Percentiles rank a stretch among this genome's conserved stretches.
These are phyloP conservation scores for Cinnamomum micranthum DNA, from an alignment of 164 flowering plant genomes.

Conservation along the genomic window DNA sequence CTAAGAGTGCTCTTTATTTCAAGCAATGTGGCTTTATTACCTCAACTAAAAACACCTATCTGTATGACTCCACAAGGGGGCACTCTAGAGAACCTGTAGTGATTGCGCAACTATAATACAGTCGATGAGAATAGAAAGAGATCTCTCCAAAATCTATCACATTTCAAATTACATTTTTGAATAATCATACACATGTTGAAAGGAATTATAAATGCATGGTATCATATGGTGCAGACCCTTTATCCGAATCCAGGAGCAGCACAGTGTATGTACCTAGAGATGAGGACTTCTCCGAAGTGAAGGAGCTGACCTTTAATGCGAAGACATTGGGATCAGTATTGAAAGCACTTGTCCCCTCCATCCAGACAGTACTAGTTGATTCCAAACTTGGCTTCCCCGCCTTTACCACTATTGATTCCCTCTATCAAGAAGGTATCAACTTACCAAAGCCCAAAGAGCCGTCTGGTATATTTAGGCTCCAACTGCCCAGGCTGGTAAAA, in stretches of 20 bases:
- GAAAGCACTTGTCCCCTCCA: constrained; percentile 42
- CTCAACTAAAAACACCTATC: too few species aligned
- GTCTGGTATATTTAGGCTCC: constrained; percentile 1
- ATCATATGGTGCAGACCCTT: constrained; percentile 38
- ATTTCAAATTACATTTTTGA: too few species aligned
- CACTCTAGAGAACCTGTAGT: too few species aligned
- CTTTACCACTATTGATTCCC: constrained; percentile 42
- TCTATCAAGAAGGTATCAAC: constrained; percentile 37
- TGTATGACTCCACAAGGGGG: too few species aligned
- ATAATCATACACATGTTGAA: too few species aligned
- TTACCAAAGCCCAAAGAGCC: constrained; percentile 14
- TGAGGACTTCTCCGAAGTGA: constrained; percentile 59
- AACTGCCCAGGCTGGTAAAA: constrained; percentile 26
- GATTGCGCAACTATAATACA: too few species aligned
- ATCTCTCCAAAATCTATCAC: too few species aligned
- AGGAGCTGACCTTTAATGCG: constrained; percentile 38
- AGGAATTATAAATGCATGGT: too few species aligned
- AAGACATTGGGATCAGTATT: constrained; percentile 46
- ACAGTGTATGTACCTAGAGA: constrained; percentile 66
- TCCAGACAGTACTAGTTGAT: constrained; percentile 28
- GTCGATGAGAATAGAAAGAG: too few species aligned
- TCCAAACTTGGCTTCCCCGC: constrained; percentile 31
- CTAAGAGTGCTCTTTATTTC: too few species aligned
- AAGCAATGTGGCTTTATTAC: too few species aligned
- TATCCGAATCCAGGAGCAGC: constrained; percentile 40